Conservation (phyloP, 2,329 filamentous ascomycete genomes). For the Colletotrichum truncatum region DNA sequence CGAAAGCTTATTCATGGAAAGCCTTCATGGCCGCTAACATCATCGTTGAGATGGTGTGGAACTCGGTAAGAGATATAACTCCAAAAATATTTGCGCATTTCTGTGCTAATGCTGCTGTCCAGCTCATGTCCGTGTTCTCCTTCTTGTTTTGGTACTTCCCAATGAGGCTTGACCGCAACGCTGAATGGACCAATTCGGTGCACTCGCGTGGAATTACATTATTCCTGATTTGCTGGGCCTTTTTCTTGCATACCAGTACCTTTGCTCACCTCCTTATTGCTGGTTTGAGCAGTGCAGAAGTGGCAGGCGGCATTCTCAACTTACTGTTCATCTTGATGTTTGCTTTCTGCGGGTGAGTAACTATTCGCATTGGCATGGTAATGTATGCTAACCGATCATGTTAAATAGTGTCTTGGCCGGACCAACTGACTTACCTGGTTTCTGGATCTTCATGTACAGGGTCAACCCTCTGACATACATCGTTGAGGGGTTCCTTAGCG, state of each 20-base stretch:
- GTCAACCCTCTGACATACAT: slow-evolving; percentile 76
- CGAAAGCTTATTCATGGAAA: slow-evolving; percentile 74
- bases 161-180: slow-evolving; percentile 69
- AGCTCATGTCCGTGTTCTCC: slow-evolving; percentile 64
- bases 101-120: background rate
- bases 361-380: no score
- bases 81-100: no score
- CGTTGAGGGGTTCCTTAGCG: slow-evolving; percentile 65
- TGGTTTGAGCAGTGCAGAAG: slow-evolving; percentile 69
- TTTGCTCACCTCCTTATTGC: slow-evolving; percentile 74
- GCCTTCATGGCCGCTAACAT: slow-evolving; percentile 73
- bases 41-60: slow-evolving; percentile 74
- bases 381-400: background rate
- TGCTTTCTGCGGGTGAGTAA: slow-evolving; percentile 56
- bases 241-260: slow-evolving; percentile 73
- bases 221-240: slow-evolving; percentile 69
- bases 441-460: slow-evolving; percentile 79
- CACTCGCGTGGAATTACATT: slow-evolving; percentile 64
- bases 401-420: slow-evolving; percentile 64
- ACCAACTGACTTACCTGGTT: slow-evolving; percentile 65
- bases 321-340: slow-evolving; percentile 56
- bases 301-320: slow-evolving; percentile 60
- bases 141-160: slow-evolving; percentile 76
- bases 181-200: slow-evolving; percentile 56
- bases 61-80: slow-evolving; percentile 56